Conservation (phyloP, 2,329 filamentous ascomycete species). For the Aureobasidium sp. region DNA sequence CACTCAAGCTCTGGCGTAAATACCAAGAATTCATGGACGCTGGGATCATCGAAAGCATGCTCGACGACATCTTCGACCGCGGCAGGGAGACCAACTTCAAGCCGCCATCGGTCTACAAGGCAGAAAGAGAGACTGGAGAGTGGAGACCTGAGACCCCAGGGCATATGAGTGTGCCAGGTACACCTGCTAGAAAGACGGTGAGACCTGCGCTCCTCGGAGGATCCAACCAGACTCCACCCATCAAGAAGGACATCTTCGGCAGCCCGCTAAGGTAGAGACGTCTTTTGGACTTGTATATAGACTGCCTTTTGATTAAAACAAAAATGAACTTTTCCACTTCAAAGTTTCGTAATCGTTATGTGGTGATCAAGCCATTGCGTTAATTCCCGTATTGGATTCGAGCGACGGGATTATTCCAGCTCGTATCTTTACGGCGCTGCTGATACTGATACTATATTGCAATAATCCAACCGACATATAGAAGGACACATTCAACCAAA, state of each 20-base stretch:
- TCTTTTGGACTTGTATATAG: background rate
- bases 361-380: no score
- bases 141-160: conserved; percentile 23
- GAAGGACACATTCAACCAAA: background rate
- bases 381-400: background rate
- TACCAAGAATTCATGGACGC: conserved; percentile 84
- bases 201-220: conserved; percentile 18
- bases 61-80: conserved; percentile 75
- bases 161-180: conserved; percentile 25
- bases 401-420: background rate
- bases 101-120: conserved; percentile 24
- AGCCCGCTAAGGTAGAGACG: conserved; percentile 28
- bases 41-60: conserved; percentile 72
- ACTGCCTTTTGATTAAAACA: background rate
- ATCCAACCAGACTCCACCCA: conserved; percentile 21
- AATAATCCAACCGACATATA: background rate
- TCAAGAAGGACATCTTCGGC: conserved; percentile 25
- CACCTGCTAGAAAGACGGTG: conserved; percentile 24
- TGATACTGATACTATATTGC: background rate
- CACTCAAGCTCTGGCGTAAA: conserved; percentile 80
- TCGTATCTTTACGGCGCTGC: background rate
- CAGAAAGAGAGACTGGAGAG: conserved; percentile 19
- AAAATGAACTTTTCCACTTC: background rate
- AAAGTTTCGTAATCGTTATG: no score
- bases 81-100: conserved; percentile 48